Evolutionary conservation across 345 rosid genomes (phyloP).

Genomic region (Eucalyptus guilfoylei): DNA sequence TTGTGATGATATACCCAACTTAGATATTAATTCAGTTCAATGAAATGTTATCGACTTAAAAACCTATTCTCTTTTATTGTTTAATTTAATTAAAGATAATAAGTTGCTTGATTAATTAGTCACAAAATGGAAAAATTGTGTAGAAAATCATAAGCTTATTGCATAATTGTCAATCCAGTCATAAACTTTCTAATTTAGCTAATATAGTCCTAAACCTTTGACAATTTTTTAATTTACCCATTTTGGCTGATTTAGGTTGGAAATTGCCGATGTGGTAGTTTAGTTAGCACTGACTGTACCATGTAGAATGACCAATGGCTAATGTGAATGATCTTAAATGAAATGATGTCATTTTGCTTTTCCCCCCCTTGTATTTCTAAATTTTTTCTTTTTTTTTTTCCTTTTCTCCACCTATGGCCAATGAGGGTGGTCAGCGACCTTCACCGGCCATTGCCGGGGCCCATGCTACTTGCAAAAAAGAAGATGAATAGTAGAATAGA

Average conservation of each 20-base stretch:
- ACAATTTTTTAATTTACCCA: too few relatives aligned
- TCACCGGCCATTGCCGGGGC: accelerated
- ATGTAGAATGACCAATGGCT: too few relatives aligned
- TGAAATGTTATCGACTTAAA: neutral
- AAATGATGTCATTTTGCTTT: too few relatives aligned
- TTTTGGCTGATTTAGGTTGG: too few relatives aligned
- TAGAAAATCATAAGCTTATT: neutral
- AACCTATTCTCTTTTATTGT: neutral
- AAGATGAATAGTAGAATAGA: too few relatives aligned
- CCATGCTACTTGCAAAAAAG: too few relatives aligned
- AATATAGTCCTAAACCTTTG: too few relatives aligned
- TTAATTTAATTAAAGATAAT: neutral
- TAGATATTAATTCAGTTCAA: neutral
- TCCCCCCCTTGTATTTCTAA: too few relatives aligned
- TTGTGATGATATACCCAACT: neutral
- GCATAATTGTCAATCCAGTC: accelerated
- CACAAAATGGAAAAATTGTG: neutral
- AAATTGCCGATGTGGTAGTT: too few relatives aligned
- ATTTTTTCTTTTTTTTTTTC: too few relatives aligned
- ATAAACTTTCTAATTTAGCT: neutral
- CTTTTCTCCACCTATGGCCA: too few relatives aligned
- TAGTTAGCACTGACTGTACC: accelerated
- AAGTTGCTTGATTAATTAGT: neutral
- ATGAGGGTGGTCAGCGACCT: accelerated
- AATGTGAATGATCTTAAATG: too few relatives aligned